Conservation (phyloP, 2,329 filamentous ascomycete species). For the Ampelomyces quisqualis region DNA sequence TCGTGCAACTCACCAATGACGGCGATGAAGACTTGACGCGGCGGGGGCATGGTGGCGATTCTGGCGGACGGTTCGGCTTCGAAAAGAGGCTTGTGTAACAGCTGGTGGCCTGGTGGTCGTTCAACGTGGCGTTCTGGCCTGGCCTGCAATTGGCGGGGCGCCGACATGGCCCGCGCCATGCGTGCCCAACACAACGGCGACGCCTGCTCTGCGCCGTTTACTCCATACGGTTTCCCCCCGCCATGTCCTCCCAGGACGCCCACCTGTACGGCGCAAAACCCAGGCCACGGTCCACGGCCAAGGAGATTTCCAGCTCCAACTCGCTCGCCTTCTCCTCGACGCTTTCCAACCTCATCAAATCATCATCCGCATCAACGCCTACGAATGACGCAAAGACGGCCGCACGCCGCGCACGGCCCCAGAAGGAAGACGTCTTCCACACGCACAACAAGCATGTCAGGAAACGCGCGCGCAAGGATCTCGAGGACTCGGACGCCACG, state of each 20-base stretch:
- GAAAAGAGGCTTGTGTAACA: conserved; percentile 12
- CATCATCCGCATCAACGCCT: conserved; percentile 48
- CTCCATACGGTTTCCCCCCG: not conserved
- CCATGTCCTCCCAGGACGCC: conserved; percentile 54
- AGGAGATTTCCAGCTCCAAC: conserved; percentile 67
- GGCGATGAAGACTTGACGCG: conserved; percentile 50
- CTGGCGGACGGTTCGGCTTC: no score
- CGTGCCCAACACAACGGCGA: conserved; percentile 6
- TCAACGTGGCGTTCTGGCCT: conserved; percentile 16
- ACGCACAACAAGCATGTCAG: conserved; percentile 63
- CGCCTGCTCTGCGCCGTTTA: conserved; percentile 1
- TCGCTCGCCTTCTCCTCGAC: conserved; percentile 85
- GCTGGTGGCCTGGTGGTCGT: conserved; percentile 6
- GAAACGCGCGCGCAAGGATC: conserved; percentile 63
- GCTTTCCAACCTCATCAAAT: conserved; percentile 72
- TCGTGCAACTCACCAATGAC: conserved; percentile 45
- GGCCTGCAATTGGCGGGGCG: conserved; percentile 24
- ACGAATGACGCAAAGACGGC: no score
- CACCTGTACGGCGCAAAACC: conserved; percentile 75
- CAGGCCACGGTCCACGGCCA: conserved; percentile 58
- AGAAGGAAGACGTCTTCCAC: conserved; percentile 69
- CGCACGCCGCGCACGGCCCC: conserved; percentile 56
- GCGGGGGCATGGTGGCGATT: conserved; percentile 42
- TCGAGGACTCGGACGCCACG: conserved; percentile 57
- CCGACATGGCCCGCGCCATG: conserved; percentile 30